Base-by-base conservation (phyloP, 1,284 basidiomycete genomes). In the Apiotrichum laibachii region DNA sequence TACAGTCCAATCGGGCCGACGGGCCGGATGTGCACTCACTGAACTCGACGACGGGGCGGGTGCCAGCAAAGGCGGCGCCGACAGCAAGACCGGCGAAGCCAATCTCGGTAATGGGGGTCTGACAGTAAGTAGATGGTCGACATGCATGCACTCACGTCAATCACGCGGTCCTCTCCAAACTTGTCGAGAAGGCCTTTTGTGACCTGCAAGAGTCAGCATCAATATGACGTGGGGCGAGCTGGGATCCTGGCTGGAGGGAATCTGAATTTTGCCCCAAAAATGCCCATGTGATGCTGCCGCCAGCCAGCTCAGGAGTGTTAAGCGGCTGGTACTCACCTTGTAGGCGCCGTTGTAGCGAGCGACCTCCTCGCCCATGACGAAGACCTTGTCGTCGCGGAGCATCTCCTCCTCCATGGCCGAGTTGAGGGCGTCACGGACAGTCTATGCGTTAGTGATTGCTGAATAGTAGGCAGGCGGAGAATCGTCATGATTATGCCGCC, bases 361-460 rank as follows among this genome's bases (percentile, higher is more conserved):
- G 57, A 99, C 96, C 80, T 99, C 96, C 81, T 99, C 96, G 67
- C 96, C 96, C 71, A 99, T 81, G 75, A 99, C 81, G 79, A 96
- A 99, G 53, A 99, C 96, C 43, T 82, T 88, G 77, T 95, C 89
- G 80, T 99, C 96, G 53, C 92, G 86, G 71, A 89, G 77, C 96
- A 99, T 99, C 82, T 99, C 96, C 82, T 99, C 96, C 82, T 99
- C 96, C 91, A 99, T 95, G 40, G 96, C 96, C 61, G 87, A 81
- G 81, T 98, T 99, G 68, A 99, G 87, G 44, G 96, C 96, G 61
- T 99, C 96, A 75, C 96, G 90, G 63, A 98, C 95, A 54, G 93
- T 98, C 92, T 98, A 90, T 13, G 26, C 26, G 26, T 31, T 31
- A 31, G 26, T 31, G 18, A 8, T 7, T 47, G 37, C n/a, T 54